Conservation (phyloP, 257 asterid species). For the Solanum verrucosum region DNA sequence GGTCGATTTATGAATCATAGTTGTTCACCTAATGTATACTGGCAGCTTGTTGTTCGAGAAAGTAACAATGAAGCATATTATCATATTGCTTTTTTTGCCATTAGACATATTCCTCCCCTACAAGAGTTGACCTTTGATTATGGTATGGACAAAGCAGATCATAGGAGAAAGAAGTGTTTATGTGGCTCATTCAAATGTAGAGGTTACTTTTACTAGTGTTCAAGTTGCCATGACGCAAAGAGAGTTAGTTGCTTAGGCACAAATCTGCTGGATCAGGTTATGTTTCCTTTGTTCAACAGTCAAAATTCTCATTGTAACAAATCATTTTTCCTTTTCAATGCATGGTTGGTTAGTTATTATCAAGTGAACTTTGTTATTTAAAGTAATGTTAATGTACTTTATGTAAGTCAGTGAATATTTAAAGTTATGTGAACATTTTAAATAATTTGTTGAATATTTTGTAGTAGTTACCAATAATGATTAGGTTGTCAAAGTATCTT, state of each 20-base stretch:
- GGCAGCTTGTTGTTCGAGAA: conserved; percentile 82
- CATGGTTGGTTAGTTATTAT: not conserved
- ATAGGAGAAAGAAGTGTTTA: conserved; percentile 56
- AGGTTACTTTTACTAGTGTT: conserved; percentile 57
- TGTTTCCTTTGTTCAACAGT: not conserved
- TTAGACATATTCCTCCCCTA: conserved; percentile 85
- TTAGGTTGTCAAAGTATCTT: not conserved
- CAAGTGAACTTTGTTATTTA: not conserved
- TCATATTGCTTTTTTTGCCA: conserved; percentile 81
- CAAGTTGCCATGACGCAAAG: not conserved
- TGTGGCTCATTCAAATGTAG: conserved; percentile 73
- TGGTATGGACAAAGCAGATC: conserved; percentile 49
- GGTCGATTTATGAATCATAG: conserved; percentile 96
- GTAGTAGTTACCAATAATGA: not conserved
- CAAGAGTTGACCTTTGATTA: conserved; percentile 86
- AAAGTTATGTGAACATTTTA: not conserved
- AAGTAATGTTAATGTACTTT: not conserved
- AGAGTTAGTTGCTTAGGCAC: not conserved
- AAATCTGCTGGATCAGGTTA: not conserved
- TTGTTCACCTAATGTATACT: conserved; percentile 72
- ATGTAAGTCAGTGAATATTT: not conserved
- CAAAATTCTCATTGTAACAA: not conserved
- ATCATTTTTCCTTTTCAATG: not conserved
- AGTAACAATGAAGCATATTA: conserved; percentile 45
- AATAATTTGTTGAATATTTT: not conserved